These are phyloP conservation scores for Elsinoe arachidis DNA, from an alignment of 2,329 filamentous ascomycete species.

Conservation along the genomic window DNA sequence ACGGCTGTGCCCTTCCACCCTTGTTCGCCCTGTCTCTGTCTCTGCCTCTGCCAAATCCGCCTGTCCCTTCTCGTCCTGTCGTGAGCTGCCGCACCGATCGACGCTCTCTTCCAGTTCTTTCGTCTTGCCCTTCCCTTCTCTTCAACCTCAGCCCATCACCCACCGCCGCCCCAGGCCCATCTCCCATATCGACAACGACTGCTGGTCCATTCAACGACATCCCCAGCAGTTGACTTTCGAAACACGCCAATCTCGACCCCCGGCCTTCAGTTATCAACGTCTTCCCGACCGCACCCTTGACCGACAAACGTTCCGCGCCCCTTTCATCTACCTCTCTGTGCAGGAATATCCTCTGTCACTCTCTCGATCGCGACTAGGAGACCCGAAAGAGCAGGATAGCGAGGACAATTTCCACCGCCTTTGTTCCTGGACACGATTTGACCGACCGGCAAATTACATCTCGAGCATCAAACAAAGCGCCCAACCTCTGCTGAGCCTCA, in stretches of 20 bases:
- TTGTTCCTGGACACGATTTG: neutral
- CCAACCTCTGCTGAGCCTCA: neutral
- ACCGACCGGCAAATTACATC: neutral
- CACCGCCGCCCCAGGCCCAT: conserved; percentile 3
- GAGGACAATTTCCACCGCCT: conserved; percentile 4
- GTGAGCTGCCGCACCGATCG: neutral
- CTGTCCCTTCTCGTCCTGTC: neutral
- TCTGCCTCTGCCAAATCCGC: neutral
- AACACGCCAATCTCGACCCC: conserved; percentile 12
- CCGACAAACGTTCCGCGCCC: conserved; percentile 8
- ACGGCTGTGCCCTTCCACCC: neutral
- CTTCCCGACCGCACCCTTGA: conserved; percentile 1
- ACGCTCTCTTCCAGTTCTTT: conserved; percentile 1
- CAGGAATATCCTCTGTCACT: neutral
- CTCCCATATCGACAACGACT: conserved; percentile 11
- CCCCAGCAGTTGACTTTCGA: conserved; percentile 12
- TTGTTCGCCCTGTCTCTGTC: neutral
- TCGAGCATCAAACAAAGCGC: conserved; percentile 5
- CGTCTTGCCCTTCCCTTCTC: conserved; percentile 9
- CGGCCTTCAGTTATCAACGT: conserved; percentile 5
- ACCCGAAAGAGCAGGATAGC: neutral
- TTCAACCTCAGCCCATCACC: conserved; percentile 4
- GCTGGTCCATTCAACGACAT: neutral
- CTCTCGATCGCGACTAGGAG: neutral
- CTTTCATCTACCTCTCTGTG: conserved; percentile 1